Conservation (phyloP, 805 yeast genomes). For the Cyberlindnera veronae region DNA sequence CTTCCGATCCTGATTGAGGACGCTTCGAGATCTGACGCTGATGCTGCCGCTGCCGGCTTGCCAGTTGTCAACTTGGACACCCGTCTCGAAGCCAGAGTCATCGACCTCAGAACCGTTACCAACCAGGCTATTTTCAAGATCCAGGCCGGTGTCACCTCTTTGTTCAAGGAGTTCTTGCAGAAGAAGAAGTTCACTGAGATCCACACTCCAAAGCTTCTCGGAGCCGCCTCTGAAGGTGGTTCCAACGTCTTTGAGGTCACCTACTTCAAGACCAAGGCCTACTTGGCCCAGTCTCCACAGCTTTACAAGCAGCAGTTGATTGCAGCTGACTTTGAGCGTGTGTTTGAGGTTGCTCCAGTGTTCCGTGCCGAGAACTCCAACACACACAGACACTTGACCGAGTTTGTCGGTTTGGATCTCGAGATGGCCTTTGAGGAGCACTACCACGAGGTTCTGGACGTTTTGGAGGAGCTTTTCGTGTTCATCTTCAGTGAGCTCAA, state of each 20-base stretch:
- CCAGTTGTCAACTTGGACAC: slow-evolving; percentile 97
- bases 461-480: slow-evolving; percentile 69
- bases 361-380: slow-evolving; percentile 99
- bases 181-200: slow-evolving; percentile 76
- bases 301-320: slow-evolving; percentile 96
- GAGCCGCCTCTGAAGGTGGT: slow-evolving; percentile 98
- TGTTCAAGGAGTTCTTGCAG: slow-evolving; percentile 85
- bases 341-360: slow-evolving; percentile 95
- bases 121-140: slow-evolving; percentile 96
- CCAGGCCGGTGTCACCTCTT: slow-evolving; percentile 81
- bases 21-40: slow-evolving; percentile 91
- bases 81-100: slow-evolving; percentile 89
- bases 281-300: slow-evolving; percentile 97
- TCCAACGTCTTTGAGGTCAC: slow-evolving; percentile 92
- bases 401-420: slow-evolving; percentile 93
- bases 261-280: slow-evolving; percentile 91
- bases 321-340: slow-evolving; percentile 96
- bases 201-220: slow-evolving; percentile 94
- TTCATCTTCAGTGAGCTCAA: slow-evolving; percentile 86
- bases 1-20: slow-evolving; percentile 95
- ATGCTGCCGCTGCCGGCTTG: slow-evolving; percentile 85
- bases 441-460: slow-evolving; percentile 82
- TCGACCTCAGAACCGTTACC: slow-evolving; percentile 94
- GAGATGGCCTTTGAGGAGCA: slow-evolving; percentile 99
- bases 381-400: slow-evolving; percentile 99